Percentiles rank a stretch among this genome's conserved stretches.
phyloP scores from a whole-genome alignment of 768 basidiomycete genomes.

The Phaffia australis region DNA sequence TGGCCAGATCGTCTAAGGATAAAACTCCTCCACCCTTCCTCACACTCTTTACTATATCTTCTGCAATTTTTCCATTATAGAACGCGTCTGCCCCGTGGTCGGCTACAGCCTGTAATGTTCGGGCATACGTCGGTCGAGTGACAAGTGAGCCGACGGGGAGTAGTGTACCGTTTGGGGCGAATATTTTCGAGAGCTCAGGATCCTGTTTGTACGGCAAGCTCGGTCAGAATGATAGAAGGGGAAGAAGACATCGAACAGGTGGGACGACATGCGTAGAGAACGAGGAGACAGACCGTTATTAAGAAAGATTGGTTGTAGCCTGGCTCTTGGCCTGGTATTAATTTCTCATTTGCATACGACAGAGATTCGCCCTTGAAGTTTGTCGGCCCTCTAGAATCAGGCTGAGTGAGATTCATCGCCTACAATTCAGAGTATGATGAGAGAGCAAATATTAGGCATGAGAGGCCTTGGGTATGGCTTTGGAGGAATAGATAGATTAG shows the following conservation, averaged over 20 bases:
- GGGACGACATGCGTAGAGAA: background rate
- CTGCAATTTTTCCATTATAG: slow-evolving; percentile 77
- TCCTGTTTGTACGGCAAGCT: slow-evolving; percentile 6
- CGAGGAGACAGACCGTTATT: slow-evolving; percentile 4
- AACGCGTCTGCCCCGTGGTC: slow-evolving; percentile 66
- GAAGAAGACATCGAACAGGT: background rate
- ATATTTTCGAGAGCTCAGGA: slow-evolving; percentile 70
- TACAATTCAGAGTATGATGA: background rate
- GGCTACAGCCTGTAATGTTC: slow-evolving; percentile 64
- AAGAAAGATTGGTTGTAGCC: slow-evolving; percentile 18
- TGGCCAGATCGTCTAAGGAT: slow-evolving; percentile 51
- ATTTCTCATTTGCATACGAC: slow-evolving; percentile 5
- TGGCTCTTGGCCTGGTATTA: background rate
- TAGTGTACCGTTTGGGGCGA: slow-evolving; percentile 63
- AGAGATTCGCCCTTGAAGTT: slow-evolving; percentile 8
- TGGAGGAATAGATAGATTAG: background rate
- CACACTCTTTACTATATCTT: slow-evolving; percentile 63
- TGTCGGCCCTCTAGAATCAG: slow-evolving; percentile 15
- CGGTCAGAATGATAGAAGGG: background rate
- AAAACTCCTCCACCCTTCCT: slow-evolving; percentile 66
- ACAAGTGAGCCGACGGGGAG: slow-evolving; percentile 66
- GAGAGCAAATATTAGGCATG: background rate
- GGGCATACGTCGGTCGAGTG: slow-evolving; percentile 59
- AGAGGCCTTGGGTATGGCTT: background rate
- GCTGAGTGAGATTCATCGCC: slow-evolving; percentile 21